Evolutionary conservation across 1,284 basidiomycete species (phyloP).

Genomic region (Xerocomus minutiporus): DNA sequence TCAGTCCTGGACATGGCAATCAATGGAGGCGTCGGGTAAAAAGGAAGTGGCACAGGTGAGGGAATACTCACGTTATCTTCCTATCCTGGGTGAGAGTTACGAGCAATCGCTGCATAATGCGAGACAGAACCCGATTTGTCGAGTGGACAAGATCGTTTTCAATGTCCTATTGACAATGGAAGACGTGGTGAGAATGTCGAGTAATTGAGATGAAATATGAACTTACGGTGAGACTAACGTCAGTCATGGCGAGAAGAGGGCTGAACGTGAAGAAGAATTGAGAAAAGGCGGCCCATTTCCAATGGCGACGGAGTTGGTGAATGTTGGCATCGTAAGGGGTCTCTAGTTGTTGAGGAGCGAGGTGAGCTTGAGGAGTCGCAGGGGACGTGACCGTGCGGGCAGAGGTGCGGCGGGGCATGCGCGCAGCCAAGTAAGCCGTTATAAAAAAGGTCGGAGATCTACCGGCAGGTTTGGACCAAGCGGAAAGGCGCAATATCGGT

Average conservation of each 20-base stretch:
- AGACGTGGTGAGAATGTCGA: conserved; percentile 7
- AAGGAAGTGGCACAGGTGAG: conserved; percentile 9
- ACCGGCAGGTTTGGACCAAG: conserved; percentile 26
- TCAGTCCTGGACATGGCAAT: conserved; percentile 45
- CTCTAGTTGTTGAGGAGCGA: conserved; percentile 25
- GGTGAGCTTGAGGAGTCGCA: conserved; percentile 23
- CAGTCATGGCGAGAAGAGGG: conserved; percentile 58
- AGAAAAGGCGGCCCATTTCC: conserved; percentile 82
- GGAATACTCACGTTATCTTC: conserved; percentile 62
- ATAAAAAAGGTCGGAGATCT: conserved; percentile 38
- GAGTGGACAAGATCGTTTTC: conserved; percentile 68
- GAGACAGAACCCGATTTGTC: conserved; percentile 58
- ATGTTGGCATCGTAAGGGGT: conserved; percentile 41
- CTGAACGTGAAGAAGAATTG: conserved; percentile 79
- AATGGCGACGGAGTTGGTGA: conserved; percentile 52
- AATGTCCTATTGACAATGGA: conserved; percentile 50
- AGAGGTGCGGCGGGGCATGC: conserved; percentile 36
- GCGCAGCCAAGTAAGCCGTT: conserved; percentile 35
- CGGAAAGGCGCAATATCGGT: conserved; percentile 15
- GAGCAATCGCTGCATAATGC: conserved; percentile 68
- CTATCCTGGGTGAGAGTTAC: conserved; percentile 74
- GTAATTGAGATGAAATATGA: conserved; percentile 6
- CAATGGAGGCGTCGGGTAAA: conserved; percentile 16
- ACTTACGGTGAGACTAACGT: conserved; percentile 61
- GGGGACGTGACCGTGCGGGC: conserved; percentile 26